Evolutionary conservation across 169 alveolate genomes (phyloP), one percentile per base, ranked within the genome.

Genomic region (Plasmodium adleri): DNA sequence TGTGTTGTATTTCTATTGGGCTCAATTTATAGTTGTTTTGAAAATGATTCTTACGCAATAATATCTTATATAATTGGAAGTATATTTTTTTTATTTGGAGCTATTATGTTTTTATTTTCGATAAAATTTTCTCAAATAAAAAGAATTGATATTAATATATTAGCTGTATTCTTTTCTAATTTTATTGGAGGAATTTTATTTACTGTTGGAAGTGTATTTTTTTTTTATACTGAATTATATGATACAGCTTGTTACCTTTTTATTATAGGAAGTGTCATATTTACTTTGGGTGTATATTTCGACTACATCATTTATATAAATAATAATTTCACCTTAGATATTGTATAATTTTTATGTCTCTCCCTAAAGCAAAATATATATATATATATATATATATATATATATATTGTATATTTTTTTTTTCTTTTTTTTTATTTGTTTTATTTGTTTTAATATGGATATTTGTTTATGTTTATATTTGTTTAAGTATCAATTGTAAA

Each of bases 141-240:
- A 67, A 32, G 22, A 15, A 32, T 80, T 32, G 49, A 80, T 56
- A 67, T 47, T 32, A 66, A 68, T 15, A 39, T 80, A 39, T 17
- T 80, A 28, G 4, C 54, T 67, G 90, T 80, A 8, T 80, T 63
- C 13, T 9, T 80, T 39, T 50, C 73, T 17, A 80, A 80, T 68
- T 54, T 80, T 52, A 1, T 80, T 52, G 90, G 90, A 26, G 72
- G 85, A 39, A 3, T 80, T 58, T 67, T 80, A 28, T 80, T 80
- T 45, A 80, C 90, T 2, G 32, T 80, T 54, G 90, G 78, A 15
- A 80, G 90, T 24, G 13, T 80, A 13, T 32, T 80, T n/a, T 80
- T 66, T 80, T 68, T 68, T 56, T 68, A 58, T 17, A 52, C 45
- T 8, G 12, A 49, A 4, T 68, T 70, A 22, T 80, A 80, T 50